Evolutionary conservation across 2,329 filamentous ascomycete genomes (phyloP).

Genomic region (Fusarium tupiense): DNA sequence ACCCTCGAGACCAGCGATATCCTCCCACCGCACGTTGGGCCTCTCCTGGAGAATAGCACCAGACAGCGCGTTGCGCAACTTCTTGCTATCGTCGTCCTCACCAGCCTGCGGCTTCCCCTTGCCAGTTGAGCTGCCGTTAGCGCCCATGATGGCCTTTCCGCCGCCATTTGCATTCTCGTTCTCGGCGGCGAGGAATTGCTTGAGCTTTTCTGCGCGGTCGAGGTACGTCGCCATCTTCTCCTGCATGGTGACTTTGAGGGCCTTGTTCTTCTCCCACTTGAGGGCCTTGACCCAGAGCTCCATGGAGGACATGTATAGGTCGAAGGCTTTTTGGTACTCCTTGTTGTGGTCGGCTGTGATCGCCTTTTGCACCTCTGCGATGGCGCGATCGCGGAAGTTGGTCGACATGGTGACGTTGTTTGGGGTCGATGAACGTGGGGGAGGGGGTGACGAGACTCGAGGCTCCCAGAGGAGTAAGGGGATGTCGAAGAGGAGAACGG

Average conservation of each 20-base stretch:
- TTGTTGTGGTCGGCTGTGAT: slow-evolving; percentile 96
- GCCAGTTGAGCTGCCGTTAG: slow-evolving; percentile 74
- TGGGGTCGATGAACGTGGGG: slow-evolving; percentile 16
- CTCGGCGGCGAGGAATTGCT: slow-evolving; percentile 85
- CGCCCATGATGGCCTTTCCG: slow-evolving; percentile 70
- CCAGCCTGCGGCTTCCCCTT: slow-evolving; percentile 64
- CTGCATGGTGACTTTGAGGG: slow-evolving; percentile 96
- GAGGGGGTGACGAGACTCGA: slow-evolving; percentile 7
- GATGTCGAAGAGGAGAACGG: neutral
- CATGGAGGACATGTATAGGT: slow-evolving; percentile 93
- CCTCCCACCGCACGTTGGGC: slow-evolving; percentile 97
- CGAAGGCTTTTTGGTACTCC: slow-evolving; percentile 97
- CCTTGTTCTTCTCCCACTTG: slow-evolving; percentile 99
- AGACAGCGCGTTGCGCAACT: slow-evolving; percentile 87
- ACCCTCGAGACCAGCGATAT: slow-evolving; percentile 91
- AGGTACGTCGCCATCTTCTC: slow-evolving; percentile 97
- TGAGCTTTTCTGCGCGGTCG: slow-evolving; percentile 98
- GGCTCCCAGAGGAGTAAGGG: neutral
- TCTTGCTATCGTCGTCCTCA: slow-evolving; percentile 93
- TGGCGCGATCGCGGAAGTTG: slow-evolving; percentile 96
- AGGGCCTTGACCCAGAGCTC: slow-evolving; percentile 98
- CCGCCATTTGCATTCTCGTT: slow-evolving; percentile 73
- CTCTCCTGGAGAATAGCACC: slow-evolving; percentile 95
- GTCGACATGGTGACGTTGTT: slow-evolving; percentile 77
- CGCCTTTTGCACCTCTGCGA: slow-evolving; percentile 96